Evolutionary conservation across 495 filamentous ascomycete genomes (phyloP), one percentile per base, ranked within the genome.

Genomic region (Aspergillus steynii): DNA sequence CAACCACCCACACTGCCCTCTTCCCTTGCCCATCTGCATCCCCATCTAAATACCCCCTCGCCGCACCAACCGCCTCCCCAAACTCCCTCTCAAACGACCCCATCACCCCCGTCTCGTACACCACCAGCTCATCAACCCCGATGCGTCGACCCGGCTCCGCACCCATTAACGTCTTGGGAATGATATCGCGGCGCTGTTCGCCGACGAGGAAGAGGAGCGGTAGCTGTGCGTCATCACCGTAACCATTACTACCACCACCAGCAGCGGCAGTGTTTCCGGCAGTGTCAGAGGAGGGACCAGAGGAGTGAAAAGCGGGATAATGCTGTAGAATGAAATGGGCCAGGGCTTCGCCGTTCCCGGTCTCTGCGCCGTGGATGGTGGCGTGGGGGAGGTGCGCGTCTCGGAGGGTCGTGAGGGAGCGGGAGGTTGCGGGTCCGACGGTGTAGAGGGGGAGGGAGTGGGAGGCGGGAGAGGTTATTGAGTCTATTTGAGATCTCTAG

Each of bases 401-500:
- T 45, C 78, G 74, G 5, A 94, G 77, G 2, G 86, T 83, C 48
- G 77, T 77, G 45, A 96, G 75, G 5, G 90, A 86, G 29, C 87
- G 82, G 9, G 87, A 89, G 5, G 95, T 99, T 4, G 95, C 95
- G 7, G 95, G 94, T 0, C 95, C 95, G 60, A 99, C 95, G 42
- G 89, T 91, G 73, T 97, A 99, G 25, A 96, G 76, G 29, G 86
- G 83, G 50, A 90, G 68, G 48, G 80, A 68, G 53, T 79, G 76
- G 56, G 74, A 72, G 73, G 77, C 77, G 72, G 84, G 27, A 46
- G 58, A 4, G 66, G 63, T 55, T 74, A 68, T 64, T 50, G 56
- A 45, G 20, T 62, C 59, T 54, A 15, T 60, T 32, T 26, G 5
- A 26, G 7, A 56, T 59, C 7, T 8, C 25, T 46, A 49, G 9